These are phyloP conservation scores for Fusarium paranaense DNA, from an alignment of 2,329 filamentous ascomycete genomes.

Conservation along the genomic window DNA sequence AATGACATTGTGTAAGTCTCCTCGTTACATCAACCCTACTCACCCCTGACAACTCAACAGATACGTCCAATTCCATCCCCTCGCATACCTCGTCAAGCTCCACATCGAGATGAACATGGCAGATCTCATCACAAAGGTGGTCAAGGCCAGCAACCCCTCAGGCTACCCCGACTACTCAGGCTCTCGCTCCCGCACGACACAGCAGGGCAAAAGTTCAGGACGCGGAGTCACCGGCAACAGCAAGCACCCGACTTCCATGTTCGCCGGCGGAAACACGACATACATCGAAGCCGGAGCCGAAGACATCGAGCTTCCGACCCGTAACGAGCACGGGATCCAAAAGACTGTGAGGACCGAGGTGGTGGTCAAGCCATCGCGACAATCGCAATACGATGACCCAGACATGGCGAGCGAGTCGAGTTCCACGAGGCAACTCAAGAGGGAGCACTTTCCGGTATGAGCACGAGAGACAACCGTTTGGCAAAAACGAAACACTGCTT, in stretches of 20 bases:
- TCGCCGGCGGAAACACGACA: constrained; percentile 39
- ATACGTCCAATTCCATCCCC: constrained; percentile 61
- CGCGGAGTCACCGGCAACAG: neutral
- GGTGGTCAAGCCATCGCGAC: constrained; percentile 31
- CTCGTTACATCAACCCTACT: neutral
- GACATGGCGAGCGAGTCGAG: constrained; percentile 38
- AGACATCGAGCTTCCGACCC: constrained; percentile 35
- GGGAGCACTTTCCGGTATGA: constrained; percentile 37
- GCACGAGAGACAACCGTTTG: neutral
- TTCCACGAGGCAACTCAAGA: constrained; percentile 37
- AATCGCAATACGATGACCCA: constrained; percentile 35
- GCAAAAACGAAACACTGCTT: neutral
- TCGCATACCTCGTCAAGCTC: constrained; percentile 65
- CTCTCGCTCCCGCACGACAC: constrained; percentile 29
- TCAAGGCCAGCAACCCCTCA: constrained; percentile 49
- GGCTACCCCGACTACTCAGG: constrained; percentile 40
- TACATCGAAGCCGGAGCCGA: constrained; percentile 36
- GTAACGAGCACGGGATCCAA: constrained; percentile 32
- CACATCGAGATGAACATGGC: constrained; percentile 68
- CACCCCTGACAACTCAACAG: constrained; percentile 29
- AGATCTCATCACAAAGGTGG: constrained; percentile 59
- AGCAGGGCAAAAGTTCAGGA: constrained; percentile 29
- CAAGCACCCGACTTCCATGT: constrained; percentile 34
- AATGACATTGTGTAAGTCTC: constrained; percentile 45
- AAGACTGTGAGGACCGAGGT: constrained; percentile 44